phyloP scores from a whole-genome alignment of 2,329 filamentous ascomycete species.

The Trichoderma simmonsii region DNA sequence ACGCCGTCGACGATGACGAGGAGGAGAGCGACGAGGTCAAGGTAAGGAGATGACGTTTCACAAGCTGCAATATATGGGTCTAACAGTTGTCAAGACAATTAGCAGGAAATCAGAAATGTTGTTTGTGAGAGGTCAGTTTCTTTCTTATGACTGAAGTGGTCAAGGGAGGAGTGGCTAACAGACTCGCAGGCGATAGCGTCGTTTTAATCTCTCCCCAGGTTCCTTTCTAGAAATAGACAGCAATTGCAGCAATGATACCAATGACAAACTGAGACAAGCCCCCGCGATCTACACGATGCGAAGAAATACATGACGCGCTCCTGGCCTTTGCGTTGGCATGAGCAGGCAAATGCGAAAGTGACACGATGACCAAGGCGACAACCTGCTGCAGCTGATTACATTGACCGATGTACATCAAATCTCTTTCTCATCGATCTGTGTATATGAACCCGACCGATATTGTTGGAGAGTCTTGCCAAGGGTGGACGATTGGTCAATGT shows the following conservation, averaged over 20 bases:
- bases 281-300: not conserved
- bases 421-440: not conserved
- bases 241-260: conserved; percentile 3
- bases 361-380: not conserved
- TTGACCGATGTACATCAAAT: not conserved
- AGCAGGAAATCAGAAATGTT: conserved; percentile 99
- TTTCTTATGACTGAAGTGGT: not conserved
- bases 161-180: conserved; percentile 24
- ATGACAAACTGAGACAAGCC: not conserved
- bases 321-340: not conserved
- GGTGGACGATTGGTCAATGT: not conserved
- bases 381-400: not conserved
- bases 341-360: not conserved
- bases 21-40: conserved; percentile 73
- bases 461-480: not conserved
- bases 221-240: conserved; percentile 34
- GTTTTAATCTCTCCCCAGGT: conserved; percentile 66
- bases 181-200: conserved; percentile 62
- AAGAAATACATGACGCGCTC: not conserved
- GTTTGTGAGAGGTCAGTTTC: conserved; percentile 82
- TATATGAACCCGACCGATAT: not conserved
- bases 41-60: conserved; percentile 43
- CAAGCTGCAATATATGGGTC: not conserved
- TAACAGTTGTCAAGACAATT: conserved; percentile 61
- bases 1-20: conserved; percentile 83